phyloP scores from a whole-genome alignment of 2,329 filamentous ascomycete genomes.

The Rugonectria rugulosa region DNA sequence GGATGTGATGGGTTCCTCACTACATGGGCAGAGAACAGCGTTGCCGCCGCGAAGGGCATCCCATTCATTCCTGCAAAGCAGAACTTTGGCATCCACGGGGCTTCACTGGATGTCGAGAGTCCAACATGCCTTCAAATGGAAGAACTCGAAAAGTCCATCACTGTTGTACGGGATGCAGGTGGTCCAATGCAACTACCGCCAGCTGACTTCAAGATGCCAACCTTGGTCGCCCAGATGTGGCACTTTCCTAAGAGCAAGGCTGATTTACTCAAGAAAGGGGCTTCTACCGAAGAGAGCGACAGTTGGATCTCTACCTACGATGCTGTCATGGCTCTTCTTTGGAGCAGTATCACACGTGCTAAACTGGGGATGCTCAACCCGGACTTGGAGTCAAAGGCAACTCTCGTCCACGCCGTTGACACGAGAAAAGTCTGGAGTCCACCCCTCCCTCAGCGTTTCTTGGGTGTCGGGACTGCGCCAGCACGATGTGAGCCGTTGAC shows the following conservation, averaged over 20 bases:
- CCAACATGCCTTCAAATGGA: background rate
- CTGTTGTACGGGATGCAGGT: slow-evolving; percentile 14
- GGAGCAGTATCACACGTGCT: slow-evolving; percentile 18
- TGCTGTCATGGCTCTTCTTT: slow-evolving; percentile 19
- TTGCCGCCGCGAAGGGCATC: background rate
- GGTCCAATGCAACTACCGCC: slow-evolving; percentile 15
- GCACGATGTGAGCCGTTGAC: slow-evolving; percentile 4
- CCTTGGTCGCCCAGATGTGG: slow-evolving; percentile 20
- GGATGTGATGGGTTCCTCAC: slow-evolving; percentile 22
- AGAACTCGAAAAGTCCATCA: slow-evolving; percentile 7
- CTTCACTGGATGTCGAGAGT: background rate
- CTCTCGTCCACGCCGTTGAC: slow-evolving; percentile 23
- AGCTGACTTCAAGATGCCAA: slow-evolving; percentile 22
- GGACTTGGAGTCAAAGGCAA: slow-evolving; percentile 11
- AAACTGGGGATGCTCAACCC: slow-evolving; percentile 18
- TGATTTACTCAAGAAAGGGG: slow-evolving; percentile 16
- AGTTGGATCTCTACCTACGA: slow-evolving; percentile 27
- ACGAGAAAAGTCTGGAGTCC: slow-evolving; percentile 5
- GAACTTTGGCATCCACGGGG: background rate
- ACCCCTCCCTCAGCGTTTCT: slow-evolving; percentile 17
- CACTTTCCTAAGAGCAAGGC: slow-evolving; percentile 6
- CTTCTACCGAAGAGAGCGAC: background rate
- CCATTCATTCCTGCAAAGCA: background rate
- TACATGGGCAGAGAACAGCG: slow-evolving; percentile 15
- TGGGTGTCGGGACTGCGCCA: slow-evolving; percentile 7